These are phyloP conservation scores for Thraustochytrium aureum DNA, from an alignment of 352 stramenopile species.

Conservation along the genomic window DNA sequence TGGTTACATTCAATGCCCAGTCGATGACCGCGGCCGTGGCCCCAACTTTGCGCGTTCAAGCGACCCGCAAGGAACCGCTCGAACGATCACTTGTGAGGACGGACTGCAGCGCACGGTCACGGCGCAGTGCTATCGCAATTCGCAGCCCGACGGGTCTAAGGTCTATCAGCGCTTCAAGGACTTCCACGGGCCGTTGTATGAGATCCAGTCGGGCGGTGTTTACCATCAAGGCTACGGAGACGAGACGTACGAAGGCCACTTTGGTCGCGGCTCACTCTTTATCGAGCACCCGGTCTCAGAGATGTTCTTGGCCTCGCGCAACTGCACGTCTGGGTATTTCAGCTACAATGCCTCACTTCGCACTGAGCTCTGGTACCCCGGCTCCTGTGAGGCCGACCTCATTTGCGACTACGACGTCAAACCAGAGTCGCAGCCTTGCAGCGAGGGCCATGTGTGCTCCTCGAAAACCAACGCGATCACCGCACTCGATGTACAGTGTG, in stretches of 20 bases:
- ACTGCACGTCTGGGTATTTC: constrained; percentile 90
- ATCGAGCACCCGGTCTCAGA: constrained; percentile 79
- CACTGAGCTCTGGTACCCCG: constrained; percentile 84
- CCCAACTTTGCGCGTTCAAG: constrained; percentile 77
- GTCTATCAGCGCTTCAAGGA: constrained; percentile 90
- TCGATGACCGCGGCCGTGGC: constrained; percentile 84
- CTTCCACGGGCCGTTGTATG: constrained; percentile 90
- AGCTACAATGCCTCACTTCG: constrained; percentile 57
- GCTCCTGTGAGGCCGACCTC: constrained; percentile 94
- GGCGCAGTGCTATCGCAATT: constrained; percentile 87
- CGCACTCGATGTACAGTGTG: constrained; percentile 70
- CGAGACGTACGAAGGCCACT: constrained; percentile 69
- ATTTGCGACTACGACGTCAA: constrained; percentile 73
- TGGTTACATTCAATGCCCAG: constrained; percentile 91
- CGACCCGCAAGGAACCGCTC: constrained; percentile 54
- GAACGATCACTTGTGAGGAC: neutral
- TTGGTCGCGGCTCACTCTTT: constrained; percentile 73
- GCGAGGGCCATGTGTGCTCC: constrained; percentile 92
- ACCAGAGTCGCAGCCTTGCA: constrained; percentile 82
- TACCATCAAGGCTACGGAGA: constrained; percentile 92
- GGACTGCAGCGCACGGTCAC: constrained; percentile 23
- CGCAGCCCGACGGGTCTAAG: constrained; percentile 73
- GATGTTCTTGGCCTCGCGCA: constrained; percentile 78
- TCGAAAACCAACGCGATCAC: constrained; percentile 76
- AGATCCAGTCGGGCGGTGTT: constrained; percentile 75